Evolutionary conservation across 2,329 filamentous ascomycete genomes (phyloP).

Genomic region (Fusarium sp.): DNA sequence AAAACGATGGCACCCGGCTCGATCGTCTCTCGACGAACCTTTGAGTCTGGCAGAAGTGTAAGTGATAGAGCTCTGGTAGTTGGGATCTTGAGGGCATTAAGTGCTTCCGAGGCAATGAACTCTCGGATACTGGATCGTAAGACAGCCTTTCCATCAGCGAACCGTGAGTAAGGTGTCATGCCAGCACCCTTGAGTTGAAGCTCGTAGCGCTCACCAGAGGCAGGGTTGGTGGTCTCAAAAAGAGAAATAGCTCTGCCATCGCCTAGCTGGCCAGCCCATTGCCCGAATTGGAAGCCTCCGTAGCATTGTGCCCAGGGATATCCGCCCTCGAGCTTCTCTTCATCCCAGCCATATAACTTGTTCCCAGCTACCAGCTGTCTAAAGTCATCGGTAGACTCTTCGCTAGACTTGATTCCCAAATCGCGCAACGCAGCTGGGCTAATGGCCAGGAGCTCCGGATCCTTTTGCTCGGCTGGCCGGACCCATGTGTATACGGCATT

Average conservation of each 20-base stretch:
- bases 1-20: constrained; percentile 94
- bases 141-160: constrained; percentile 95
- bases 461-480: constrained; percentile 75
- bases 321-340: constrained; percentile 70
- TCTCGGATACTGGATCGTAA: constrained; percentile 92
- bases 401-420: constrained; percentile 75
- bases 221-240: constrained; percentile 84
- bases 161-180: constrained; percentile 91
- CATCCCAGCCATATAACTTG: constrained; percentile 80
- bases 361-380: constrained; percentile 82
- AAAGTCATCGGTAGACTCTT: constrained; percentile 78
- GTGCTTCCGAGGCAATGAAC: constrained; percentile 88
- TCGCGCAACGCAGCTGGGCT: constrained; percentile 81
- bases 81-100: constrained; percentile 86
- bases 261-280: constrained; percentile 95
- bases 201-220: constrained; percentile 79
- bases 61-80: constrained; percentile 87
- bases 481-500: constrained; percentile 91
- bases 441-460: constrained; percentile 81
- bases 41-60: constrained; percentile 75
- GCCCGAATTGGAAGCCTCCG: constrained; percentile 81
- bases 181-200: constrained; percentile 95
- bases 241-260: constrained; percentile 94
- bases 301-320: constrained; percentile 99
- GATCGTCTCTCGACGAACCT: constrained; percentile 78